phyloP scores from a whole-genome alignment of 2,329 filamentous ascomycete genomes.

The Pestalotiopsis sp. region DNA sequence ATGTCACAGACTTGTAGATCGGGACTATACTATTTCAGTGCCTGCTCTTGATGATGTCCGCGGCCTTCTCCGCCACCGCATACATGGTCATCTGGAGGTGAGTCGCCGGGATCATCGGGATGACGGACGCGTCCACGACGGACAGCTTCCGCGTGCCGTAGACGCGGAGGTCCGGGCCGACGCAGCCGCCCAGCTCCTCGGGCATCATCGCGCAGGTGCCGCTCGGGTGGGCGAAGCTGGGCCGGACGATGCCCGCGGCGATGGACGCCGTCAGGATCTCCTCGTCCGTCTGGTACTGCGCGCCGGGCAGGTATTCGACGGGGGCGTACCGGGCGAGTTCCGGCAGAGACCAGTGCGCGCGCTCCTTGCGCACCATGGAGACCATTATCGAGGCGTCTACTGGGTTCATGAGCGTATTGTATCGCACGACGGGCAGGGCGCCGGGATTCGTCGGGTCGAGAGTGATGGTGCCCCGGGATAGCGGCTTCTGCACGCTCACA shows the following conservation, averaged over 20 bases:
- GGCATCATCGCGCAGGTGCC: constrained; percentile 35
- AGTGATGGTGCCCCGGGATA: constrained; percentile 55
- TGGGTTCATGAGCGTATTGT: constrained; percentile 41
- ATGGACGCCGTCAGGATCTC: constrained; percentile 29
- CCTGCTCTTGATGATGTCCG: constrained; percentile 27
- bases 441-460: constrained; percentile 42
- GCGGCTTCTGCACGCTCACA: constrained; percentile 33
- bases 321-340: constrained; percentile 32
- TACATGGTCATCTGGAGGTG: constrained; percentile 31
- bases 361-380: constrained; percentile 40
- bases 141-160: constrained; percentile 34
- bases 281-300: constrained; percentile 24
- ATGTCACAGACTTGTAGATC: neutral
- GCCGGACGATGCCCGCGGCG: constrained; percentile 16
- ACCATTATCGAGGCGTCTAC: constrained; percentile 51
- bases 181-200: constrained; percentile 32
- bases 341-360: constrained; percentile 29
- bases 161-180: constrained; percentile 31
- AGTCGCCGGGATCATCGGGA: constrained; percentile 33
- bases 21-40: neutral
- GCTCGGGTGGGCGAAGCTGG: constrained; percentile 26
- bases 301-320: constrained; percentile 35
- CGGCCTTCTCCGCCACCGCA: constrained; percentile 31
- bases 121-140: constrained; percentile 36
- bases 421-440: constrained; percentile 50